These are phyloP conservation scores for Trametes punicea DNA, from an alignment of 768 basidiomycete species.

Conservation along the genomic window DNA sequence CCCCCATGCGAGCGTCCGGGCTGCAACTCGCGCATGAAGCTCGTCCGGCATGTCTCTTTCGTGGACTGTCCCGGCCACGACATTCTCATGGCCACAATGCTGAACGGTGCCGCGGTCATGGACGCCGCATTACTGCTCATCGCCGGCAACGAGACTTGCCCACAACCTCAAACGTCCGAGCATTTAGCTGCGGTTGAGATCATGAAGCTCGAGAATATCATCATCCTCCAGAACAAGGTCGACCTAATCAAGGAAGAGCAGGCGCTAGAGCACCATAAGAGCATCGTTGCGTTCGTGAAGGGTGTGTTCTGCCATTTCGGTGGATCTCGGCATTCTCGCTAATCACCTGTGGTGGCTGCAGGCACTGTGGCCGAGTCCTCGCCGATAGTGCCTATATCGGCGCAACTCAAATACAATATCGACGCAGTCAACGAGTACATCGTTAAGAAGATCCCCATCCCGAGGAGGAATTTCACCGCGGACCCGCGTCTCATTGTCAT, in stretches of 20 bases:
- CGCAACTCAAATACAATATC: constrained; percentile 98
- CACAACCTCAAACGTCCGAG: constrained; percentile 98
- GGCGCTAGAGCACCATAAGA: constrained; percentile 94
- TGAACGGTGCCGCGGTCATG: constrained; percentile 99
- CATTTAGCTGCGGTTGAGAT: constrained; percentile 99
- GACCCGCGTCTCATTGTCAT: constrained; percentile 96
- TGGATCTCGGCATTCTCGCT: not conserved
- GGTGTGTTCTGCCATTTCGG: constrained; percentile 41
- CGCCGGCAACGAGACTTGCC: constrained; percentile 98
- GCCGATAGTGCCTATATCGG: constrained; percentile 98
- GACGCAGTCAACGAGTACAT: constrained; percentile 99
- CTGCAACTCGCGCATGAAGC: constrained; percentile 86
- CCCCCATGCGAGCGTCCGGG: constrained; percentile 93
- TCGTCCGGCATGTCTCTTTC: constrained; percentile 96
- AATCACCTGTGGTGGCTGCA: constrained; percentile 27
- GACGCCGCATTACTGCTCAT: constrained; percentile 94
- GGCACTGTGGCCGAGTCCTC: constrained; percentile 97
- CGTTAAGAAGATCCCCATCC: constrained; percentile 93
- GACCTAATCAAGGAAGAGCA: constrained; percentile 95
- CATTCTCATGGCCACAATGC: constrained; percentile 99
- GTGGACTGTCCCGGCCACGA: constrained; percentile 98
- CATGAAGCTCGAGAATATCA: constrained; percentile 97
- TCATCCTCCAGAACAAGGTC: constrained; percentile 98
- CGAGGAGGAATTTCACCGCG: constrained; percentile 87
- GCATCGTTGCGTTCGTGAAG: constrained; percentile 93